phyloP scores from a whole-genome alignment of 345 rosid species.

The Eucalyptus rudis region DNA sequence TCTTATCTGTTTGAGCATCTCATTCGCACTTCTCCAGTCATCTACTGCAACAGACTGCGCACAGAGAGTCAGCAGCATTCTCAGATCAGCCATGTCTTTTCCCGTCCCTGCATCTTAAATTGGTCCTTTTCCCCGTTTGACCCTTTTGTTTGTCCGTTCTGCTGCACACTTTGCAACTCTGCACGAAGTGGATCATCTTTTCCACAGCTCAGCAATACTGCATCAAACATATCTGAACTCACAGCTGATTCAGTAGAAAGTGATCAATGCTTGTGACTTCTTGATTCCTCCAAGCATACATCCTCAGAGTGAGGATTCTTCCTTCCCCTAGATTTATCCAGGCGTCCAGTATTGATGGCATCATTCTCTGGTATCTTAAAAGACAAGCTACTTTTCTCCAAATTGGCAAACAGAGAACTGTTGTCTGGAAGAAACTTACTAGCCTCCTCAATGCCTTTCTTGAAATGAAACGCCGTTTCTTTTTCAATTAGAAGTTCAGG shows the following conservation, averaged over 20 bases:
- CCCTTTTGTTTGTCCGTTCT: constrained; percentile 11
- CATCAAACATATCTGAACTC: no score
- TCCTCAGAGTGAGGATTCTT: constrained; percentile 29
- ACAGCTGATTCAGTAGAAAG: no score
- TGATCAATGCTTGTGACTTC: no score
- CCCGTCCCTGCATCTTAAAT: constrained; percentile 21
- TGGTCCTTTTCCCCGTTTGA: constrained; percentile 12
- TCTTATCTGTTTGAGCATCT: constrained; percentile 30
- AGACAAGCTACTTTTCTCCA: constrained; percentile 6
- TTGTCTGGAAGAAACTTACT: constrained; percentile 43
- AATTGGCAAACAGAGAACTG: constrained; percentile 2
- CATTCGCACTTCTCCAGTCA: constrained; percentile 25
- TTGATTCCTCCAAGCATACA: no score
- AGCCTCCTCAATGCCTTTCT: constrained; percentile 48
- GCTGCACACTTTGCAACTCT: constrained; percentile 16
- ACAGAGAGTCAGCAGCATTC: constrained; percentile 38
- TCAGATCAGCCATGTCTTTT: constrained; percentile 34
- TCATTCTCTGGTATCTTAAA: constrained; percentile 11
- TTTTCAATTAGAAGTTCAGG: no score
- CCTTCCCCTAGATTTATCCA: constrained; percentile 14
- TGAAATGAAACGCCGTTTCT: constrained; percentile 47
- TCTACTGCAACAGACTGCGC: constrained; percentile 39
- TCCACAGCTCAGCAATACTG: no score
- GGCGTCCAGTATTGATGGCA: background rate
- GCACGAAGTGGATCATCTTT: no score